phyloP scores from a whole-genome alignment of 1,139 yeast species.

The Diutina rugosa region DNA sequence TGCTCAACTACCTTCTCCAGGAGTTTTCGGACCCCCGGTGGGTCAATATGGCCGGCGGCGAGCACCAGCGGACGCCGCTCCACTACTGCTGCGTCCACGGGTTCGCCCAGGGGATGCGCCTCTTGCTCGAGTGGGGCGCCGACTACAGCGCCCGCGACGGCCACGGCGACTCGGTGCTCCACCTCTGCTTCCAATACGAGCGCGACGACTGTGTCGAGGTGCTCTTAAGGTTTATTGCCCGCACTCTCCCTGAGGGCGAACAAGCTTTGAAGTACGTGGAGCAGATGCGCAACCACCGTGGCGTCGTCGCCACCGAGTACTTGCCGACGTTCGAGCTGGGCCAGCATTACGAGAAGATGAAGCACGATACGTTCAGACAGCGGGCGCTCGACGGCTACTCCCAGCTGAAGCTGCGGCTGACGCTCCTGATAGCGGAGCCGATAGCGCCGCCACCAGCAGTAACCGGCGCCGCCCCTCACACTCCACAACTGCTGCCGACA shows the following conservation, averaged over 20 bases:
- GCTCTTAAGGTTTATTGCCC: constrained; percentile 27
- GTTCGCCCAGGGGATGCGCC: constrained; percentile 54
- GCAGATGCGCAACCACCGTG: constrained; percentile 34
- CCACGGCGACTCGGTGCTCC: constrained; percentile 67
- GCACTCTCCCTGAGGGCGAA: constrained; percentile 1
- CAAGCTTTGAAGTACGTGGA: not conserved
- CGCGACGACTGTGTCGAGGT: constrained; percentile 50
- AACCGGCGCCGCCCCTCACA: constrained; percentile 1
- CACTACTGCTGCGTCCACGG: constrained; percentile 64
- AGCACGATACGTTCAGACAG: not conserved
- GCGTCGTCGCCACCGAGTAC: constrained; percentile 60
- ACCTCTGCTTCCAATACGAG: constrained; percentile 71
- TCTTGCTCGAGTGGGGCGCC: constrained; percentile 74
- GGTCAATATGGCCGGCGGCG: constrained; percentile 37
- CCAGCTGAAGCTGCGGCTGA: constrained; percentile 1
- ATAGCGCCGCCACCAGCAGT: not conserved
- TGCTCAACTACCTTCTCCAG: constrained; percentile 69
- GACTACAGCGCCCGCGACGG: constrained; percentile 47
- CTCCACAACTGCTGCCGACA: constrained; percentile 3
- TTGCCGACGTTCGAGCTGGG: constrained; percentile 13
- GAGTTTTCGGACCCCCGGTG: constrained; percentile 65
- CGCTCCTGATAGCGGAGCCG: not conserved
- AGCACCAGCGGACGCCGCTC: constrained; percentile 49
- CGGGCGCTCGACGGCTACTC: not conserved
- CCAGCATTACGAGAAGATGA: constrained; percentile 2